A percentile compares a stretch with the other conserved stretches of the same genome.
Evolutionary conservation across 441 rosid species (phyloP).

Genomic region (Metrosideros polymorpha): DNA sequence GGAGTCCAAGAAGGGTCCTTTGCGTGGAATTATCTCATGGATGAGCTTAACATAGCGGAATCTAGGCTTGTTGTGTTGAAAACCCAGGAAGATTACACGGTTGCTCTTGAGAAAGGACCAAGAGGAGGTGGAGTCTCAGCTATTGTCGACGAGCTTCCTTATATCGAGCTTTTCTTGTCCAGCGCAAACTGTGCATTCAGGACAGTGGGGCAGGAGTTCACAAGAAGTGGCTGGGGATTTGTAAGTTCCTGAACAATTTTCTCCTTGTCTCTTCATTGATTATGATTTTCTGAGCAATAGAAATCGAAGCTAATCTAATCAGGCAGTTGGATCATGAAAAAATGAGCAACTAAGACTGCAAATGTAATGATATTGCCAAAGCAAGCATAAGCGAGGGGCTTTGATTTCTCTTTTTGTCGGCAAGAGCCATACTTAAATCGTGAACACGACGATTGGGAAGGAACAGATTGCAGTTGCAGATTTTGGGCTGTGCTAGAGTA

Average conservation of each 20-base stretch:
- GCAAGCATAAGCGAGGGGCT: too few relatives aligned
- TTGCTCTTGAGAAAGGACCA: conserved; percentile 61
- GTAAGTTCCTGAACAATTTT: conserved; percentile 36
- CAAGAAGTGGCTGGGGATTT: conserved; percentile 94
- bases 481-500: not conserved
- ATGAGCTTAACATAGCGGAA: conserved; percentile 71
- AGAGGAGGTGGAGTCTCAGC: conserved; percentile 74
- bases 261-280: not conserved
- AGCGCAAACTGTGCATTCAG: conserved; percentile 53
- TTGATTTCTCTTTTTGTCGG: not conserved
- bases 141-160: conserved; percentile 87
- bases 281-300: not conserved
- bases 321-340: too few relatives aligned
- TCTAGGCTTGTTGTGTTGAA: conserved; percentile 53
- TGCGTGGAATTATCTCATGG: conserved; percentile 55
- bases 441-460: not conserved
- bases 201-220: conserved; percentile 85
- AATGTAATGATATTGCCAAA: too few relatives aligned
- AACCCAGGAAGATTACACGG: conserved; percentile 37
- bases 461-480: not conserved
- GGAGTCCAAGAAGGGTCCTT: conserved; percentile 93
- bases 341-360: too few relatives aligned
- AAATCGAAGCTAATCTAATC: not conserved
- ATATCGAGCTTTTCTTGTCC: conserved; percentile 68
- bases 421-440: not conserved